Conservation (phyloP, 352 stramenopile species). For the Pythium brassicae region DNA sequence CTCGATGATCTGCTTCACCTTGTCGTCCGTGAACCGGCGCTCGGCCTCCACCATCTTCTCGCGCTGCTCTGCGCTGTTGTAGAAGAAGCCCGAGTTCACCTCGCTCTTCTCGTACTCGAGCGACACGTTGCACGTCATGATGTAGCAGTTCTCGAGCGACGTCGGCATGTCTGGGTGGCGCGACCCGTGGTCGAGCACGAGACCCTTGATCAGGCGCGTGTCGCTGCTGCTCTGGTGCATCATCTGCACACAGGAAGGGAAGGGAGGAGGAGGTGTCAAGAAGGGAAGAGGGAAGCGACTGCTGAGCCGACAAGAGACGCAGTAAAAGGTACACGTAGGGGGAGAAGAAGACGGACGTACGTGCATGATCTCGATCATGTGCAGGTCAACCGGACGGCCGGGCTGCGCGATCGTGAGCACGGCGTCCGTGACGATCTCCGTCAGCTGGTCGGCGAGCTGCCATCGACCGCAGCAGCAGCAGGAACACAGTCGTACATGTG, state of each 20-base stretch:
- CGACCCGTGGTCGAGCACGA: slow-evolving; percentile 98
- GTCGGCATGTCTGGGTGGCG: slow-evolving; percentile 99
- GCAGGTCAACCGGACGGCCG: slow-evolving; percentile 91
- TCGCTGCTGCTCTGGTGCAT: slow-evolving; percentile 94
- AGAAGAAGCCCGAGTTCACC: slow-evolving; percentile 98
- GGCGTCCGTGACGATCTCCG: slow-evolving; percentile 96
- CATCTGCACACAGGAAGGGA: slow-evolving; percentile 68
- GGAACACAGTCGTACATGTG: background rate
- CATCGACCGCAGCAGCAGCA: slow-evolving; percentile 1
- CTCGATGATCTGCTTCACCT: slow-evolving; percentile 97
- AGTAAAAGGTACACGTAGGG: too few relatives aligned
- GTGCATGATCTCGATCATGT: slow-evolving; percentile 99
- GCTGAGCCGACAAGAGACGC: too few relatives aligned
- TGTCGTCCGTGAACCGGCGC: slow-evolving; percentile 95
- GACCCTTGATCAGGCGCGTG: slow-evolving; percentile 91
- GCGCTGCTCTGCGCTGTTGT: slow-evolving; percentile 97
- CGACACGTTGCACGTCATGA: slow-evolving; percentile 99
- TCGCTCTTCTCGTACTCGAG: slow-evolving; percentile 99
- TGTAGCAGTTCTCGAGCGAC: slow-evolving; percentile 94
- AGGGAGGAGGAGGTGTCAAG: too few relatives aligned
- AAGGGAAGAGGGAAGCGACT: too few relatives aligned
- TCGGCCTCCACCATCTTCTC: slow-evolving; percentile 97
- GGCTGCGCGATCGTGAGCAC: slow-evolving; percentile 92
- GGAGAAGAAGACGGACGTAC: slow-evolving; percentile 31
- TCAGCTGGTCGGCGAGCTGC: slow-evolving; percentile 88